A percentile compares a stretch with the other conserved stretches of the same genome.
Conservation (phyloP, 2,329 filamentous ascomycete species). For the Alternaria burnsii region DNA sequence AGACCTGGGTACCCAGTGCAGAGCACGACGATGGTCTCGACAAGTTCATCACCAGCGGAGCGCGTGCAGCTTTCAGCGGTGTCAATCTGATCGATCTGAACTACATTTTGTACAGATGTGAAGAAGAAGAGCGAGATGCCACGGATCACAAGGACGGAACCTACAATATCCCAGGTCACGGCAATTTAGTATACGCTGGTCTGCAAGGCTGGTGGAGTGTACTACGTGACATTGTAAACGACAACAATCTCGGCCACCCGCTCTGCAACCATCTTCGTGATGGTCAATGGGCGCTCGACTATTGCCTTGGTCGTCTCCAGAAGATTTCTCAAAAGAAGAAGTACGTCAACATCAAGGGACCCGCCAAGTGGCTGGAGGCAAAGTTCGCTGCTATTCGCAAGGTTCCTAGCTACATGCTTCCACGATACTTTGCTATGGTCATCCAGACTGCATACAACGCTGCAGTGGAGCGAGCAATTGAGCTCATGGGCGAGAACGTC, state of each 20-base stretch:
- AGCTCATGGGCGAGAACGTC: slow-evolving; percentile 80
- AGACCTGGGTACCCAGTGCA: slow-evolving; percentile 91
- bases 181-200: slow-evolving; percentile 89
- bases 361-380: slow-evolving; percentile 80
- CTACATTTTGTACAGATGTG: slow-evolving; percentile 88
- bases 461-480: slow-evolving; percentile 78
- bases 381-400: slow-evolving; percentile 86
- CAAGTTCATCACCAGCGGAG: slow-evolving; percentile 83
- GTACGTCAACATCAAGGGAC: slow-evolving; percentile 69
- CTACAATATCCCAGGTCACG: slow-evolving; percentile 85
- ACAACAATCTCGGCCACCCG: slow-evolving; percentile 92
- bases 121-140: slow-evolving; percentile 84
- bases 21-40: slow-evolving; percentile 87
- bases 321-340: slow-evolving; percentile 70
- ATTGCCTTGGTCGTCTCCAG: slow-evolving; percentile 80
- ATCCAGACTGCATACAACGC: slow-evolving; percentile 88
- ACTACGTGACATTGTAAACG: slow-evolving; percentile 80
- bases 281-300: slow-evolving; percentile 92
- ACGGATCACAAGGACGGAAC: slow-evolving; percentile 84
- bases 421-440: slow-evolving; percentile 90
- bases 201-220: slow-evolving; percentile 99
- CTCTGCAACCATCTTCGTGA: slow-evolving; percentile 91
- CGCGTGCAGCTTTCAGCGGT: slow-evolving; percentile 77
- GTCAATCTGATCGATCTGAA: slow-evolving; percentile 86
- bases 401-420: slow-evolving; percentile 88